A percentile compares a stretch with the other conserved stretches of the same genome.
Conservation (phyloP, 73 alveolate species). For the Paramecium sexaurelia region DNA sequence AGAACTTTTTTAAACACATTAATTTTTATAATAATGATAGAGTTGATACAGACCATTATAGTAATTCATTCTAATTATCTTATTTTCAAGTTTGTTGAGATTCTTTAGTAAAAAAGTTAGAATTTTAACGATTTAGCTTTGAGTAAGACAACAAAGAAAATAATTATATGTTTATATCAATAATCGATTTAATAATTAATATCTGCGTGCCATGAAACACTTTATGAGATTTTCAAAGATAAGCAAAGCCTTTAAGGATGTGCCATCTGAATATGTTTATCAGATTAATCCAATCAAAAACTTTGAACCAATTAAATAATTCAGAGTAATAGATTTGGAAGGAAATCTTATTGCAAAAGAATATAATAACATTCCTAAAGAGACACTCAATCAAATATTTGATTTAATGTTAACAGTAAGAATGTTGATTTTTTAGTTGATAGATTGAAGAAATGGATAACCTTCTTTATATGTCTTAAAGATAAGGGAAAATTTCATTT, state of each 20-base stretch:
- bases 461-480: slow-evolving; percentile 67
- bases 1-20: neutral
- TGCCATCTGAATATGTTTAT: slow-evolving; percentile 39
- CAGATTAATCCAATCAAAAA: neutral
- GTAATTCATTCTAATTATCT: too few relatives aligned
- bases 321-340: slow-evolving; percentile 69
- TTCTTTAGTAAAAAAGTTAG: too few relatives aligned
- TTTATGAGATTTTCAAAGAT: slow-evolving; percentile 38
- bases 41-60: too few relatives aligned
- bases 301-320: slow-evolving; percentile 16
- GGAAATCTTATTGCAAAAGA: slow-evolving; percentile 60
- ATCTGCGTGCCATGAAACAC: neutral
- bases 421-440: neutral
- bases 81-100: too few relatives aligned
- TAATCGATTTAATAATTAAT: neutral
- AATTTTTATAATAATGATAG: too few relatives aligned
- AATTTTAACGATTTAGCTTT: too few relatives aligned
- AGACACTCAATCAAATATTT: slow-evolving; percentile 49
- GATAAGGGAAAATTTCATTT: slow-evolving; percentile 83
- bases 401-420: slow-evolving; percentile 62
- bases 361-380: slow-evolving; percentile 55
- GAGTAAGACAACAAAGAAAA: too few relatives aligned
- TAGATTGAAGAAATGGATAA: slow-evolving; percentile 70
- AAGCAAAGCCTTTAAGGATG: slow-evolving; percentile 53
- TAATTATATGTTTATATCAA: neutral